Evolutionary conservation across 2,329 filamentous ascomycete genomes (phyloP).

Genomic region (Cercospora janseana): DNA sequence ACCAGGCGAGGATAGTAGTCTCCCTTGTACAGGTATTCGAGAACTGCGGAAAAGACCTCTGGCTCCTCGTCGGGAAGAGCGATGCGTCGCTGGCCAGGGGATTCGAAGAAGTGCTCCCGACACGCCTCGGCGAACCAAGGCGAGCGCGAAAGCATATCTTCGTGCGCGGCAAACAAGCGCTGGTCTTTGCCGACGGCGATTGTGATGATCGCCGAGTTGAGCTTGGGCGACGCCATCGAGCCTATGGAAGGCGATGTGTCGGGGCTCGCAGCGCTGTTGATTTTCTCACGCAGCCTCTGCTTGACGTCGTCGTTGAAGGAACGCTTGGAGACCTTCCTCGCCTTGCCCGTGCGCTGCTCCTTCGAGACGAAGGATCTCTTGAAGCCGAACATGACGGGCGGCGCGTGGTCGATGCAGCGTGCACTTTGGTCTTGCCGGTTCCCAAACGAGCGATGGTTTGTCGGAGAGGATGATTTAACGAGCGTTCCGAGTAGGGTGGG

Average conservation of each 20-base stretch:
- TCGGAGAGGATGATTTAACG: conserved; percentile 36
- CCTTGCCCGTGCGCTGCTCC: conserved; percentile 79
- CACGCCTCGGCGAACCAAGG: conserved; percentile 67
- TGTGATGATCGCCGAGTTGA: conserved; percentile 76
- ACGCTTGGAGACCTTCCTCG: conserved; percentile 74
- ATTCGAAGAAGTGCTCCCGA: conserved; percentile 69
- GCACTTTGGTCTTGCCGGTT: conserved; percentile 22
- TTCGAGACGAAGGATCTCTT: conserved; percentile 83
- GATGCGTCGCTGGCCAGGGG: conserved; percentile 66
- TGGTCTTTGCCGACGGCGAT: conserved; percentile 79
- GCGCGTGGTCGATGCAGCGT: conserved; percentile 7
- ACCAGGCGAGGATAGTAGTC: conserved; percentile 90
- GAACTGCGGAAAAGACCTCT: conserved; percentile 86
- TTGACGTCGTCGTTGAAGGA: conserved; percentile 74
- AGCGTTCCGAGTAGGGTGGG: conserved; percentile 38
- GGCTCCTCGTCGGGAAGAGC: conserved; percentile 77
- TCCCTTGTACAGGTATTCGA: conserved; percentile 96
- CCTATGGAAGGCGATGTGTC: conserved; percentile 38
- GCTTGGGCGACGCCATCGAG: conserved; percentile 45
- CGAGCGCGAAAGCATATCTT: conserved; percentile 83
- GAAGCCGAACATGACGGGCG: conserved; percentile 65
- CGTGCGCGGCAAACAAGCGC: conserved; percentile 90
- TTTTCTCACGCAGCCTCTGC: conserved; percentile 82
- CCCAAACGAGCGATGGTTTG: conserved; percentile 50
- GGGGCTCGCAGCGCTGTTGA: conserved; percentile 57